Evolutionary conservation across 495 filamentous ascomycete species (phyloP), one percentile per base, ranked within the genome.

Genomic region (Aspergillus steynii): DNA sequence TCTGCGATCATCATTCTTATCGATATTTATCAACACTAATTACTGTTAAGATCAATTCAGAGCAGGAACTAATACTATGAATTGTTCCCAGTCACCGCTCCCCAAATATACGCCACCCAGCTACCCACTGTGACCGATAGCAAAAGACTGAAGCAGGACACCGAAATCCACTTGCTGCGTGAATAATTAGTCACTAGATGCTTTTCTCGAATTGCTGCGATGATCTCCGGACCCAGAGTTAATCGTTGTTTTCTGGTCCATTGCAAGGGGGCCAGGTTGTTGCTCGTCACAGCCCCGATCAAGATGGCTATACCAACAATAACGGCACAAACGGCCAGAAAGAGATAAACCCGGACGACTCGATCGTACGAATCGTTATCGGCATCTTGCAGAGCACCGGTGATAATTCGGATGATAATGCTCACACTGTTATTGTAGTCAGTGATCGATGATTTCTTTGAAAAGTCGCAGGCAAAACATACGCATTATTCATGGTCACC

Each of bases 91-190:
- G 77, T 79, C 15, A 74, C 69, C 8, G 71, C 73, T 8, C 77
- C 75, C 77, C 78, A 79, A 49, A 80, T 76, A 68, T 80, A 79
- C 15, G 77, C 77, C 31, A 60, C 71, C 76, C 78, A 79, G 8
- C 70, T 67, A 1, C 76, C 75, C 52, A 74, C 14, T 3, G 68
- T 71, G 48, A 79, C 34, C 20, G 74, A 28, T 7, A 67, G 51
- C 46, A 79, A 46, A 29, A 62, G 61, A 0, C 53, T 61, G 56
- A 79, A 77, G n/a, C 74, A 74, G 15, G 29, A 52, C 27, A 70
- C 20, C 5, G 72, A 74, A 50, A 79, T 65, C 2, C 45, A 45
- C 47, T 62, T 61, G 4, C 70, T 75, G 4, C 67, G 65, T 0
- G 53, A 42, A 8, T 52, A 50, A 55, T 71, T 27, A 8, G 63